These are phyloP conservation scores for Boletus subcaerulescens DNA, from an alignment of 768 basidiomycete species.

Conservation along the genomic window DNA sequence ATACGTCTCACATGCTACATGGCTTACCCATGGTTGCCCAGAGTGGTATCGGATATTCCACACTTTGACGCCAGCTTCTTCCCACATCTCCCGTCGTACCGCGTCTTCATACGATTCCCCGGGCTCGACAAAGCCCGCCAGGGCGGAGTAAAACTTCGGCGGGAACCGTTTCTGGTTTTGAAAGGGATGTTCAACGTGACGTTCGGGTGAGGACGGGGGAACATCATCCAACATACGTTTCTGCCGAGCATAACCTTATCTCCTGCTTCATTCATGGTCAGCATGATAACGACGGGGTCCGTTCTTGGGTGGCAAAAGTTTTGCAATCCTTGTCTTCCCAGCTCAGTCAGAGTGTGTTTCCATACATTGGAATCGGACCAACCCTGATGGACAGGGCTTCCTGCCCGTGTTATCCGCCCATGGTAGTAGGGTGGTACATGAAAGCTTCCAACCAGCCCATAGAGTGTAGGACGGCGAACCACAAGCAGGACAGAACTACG, in stretches of 20 bases:
- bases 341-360: constrained; percentile 11
- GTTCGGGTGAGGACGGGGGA: neutral
- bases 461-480: constrained; percentile 76
- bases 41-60: constrained; percentile 84
- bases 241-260: constrained; percentile 87
- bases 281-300: constrained; percentile 90
- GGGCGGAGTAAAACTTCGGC: constrained; percentile 75
- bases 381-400: constrained; percentile 74
- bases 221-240: constrained; percentile 50
- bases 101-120: constrained; percentile 95
- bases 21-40: constrained; percentile 79
- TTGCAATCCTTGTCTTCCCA: constrained; percentile 71
- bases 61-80: constrained; percentile 90
- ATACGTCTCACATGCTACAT: neutral
- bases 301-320: constrained; percentile 84
- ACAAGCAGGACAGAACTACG: constrained; percentile 88
- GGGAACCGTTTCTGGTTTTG: constrained; percentile 58
- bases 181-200: neutral
- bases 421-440: constrained; percentile 71
- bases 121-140: constrained; percentile 94
- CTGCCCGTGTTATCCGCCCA: constrained; percentile 64
- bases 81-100: constrained; percentile 89
- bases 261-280: constrained; percentile 72
- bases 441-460: constrained; percentile 96
- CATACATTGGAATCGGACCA: constrained; percentile 26